Conservation (phyloP, 495 filamentous ascomycete genomes). For the Podospora pseudocomata region DNA sequence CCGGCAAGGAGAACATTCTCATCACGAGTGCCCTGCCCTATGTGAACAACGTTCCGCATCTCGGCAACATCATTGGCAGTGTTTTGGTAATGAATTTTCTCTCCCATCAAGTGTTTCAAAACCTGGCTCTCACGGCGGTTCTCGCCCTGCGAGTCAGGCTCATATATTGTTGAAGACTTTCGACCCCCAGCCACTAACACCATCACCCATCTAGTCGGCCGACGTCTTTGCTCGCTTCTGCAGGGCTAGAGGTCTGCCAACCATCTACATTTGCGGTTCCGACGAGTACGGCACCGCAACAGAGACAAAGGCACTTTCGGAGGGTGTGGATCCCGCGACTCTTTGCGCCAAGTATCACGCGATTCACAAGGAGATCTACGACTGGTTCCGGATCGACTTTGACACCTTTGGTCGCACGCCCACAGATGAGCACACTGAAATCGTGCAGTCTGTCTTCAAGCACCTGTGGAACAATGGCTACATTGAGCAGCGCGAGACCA, state of each 20-base stretch:
- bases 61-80: slow-evolving; percentile 90
- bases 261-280: slow-evolving; percentile 64
- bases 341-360: slow-evolving; percentile 85
- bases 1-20: slow-evolving; percentile 52
- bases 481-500: slow-evolving; percentile 68
- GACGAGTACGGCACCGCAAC: slow-evolving; percentile 77
- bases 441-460: slow-evolving; percentile 81
- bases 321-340: slow-evolving; percentile 61
- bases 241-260: slow-evolving; percentile 63
- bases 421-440: slow-evolving; percentile 73
- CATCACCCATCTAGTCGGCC: slow-evolving; percentile 26
- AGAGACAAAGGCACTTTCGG: slow-evolving; percentile 73
- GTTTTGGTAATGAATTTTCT: slow-evolving; percentile 52
- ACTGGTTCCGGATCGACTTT: slow-evolving; percentile 78
- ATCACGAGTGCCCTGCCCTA: slow-evolving; percentile 74
- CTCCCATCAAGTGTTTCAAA: not conserved
- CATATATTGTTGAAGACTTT: too few relatives aligned
- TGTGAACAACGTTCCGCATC: slow-evolving; percentile 93
- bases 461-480: slow-evolving; percentile 75
- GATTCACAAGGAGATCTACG: slow-evolving; percentile 79
- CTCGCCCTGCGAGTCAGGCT: not conserved
- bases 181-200: slow-evolving; percentile 10
- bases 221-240: slow-evolving; percentile 61
- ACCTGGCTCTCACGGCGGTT: not conserved
- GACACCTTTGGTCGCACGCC: slow-evolving; percentile 83